Conservation (phyloP, 805 yeast genomes). For the Wickerhamiella domercqiae region DNA sequence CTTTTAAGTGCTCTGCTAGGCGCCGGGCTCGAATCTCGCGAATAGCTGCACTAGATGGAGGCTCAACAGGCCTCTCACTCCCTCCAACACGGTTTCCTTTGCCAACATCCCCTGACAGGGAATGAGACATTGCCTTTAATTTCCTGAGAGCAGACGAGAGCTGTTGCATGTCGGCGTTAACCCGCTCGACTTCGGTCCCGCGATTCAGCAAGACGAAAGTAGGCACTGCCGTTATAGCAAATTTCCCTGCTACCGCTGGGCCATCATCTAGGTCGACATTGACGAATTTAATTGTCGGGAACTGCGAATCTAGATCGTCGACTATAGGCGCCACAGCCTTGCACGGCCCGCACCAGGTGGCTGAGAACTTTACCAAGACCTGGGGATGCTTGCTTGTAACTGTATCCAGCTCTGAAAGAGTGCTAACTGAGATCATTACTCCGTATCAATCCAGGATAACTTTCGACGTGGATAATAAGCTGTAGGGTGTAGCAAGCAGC, state of each 20-base stretch:
- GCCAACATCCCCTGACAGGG: slow-evolving; percentile 6
- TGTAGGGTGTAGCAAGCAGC: slow-evolving; percentile 5
- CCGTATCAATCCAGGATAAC: slow-evolving; percentile 5
- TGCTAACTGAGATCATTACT: too few relatives aligned
- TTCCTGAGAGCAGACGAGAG: slow-evolving; percentile 7
- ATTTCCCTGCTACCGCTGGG: slow-evolving; percentile 50
- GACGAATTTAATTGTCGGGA: slow-evolving; percentile 44
- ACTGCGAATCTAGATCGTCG: slow-evolving; percentile 56
- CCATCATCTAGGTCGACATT: slow-evolving; percentile 85
- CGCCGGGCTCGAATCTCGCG: background rate
- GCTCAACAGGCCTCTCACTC: background rate
- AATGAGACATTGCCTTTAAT: slow-evolving; percentile 3
- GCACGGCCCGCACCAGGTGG: slow-evolving; percentile 97
- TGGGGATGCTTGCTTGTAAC: slow-evolving; percentile 4
- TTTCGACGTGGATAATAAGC: slow-evolving; percentile 3
- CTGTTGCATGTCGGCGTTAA: slow-evolving; percentile 17
- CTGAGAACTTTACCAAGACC: slow-evolving; percentile 67
- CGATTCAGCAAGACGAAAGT: slow-evolving; percentile 59
- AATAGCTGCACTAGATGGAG: background rate
- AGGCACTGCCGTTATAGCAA: slow-evolving; percentile 49
- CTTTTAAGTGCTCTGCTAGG: too few relatives aligned
- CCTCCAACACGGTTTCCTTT: slow-evolving; percentile 11
- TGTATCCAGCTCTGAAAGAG: too few relatives aligned
- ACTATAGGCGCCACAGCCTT: slow-evolving; percentile 88
- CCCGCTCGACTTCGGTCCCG: slow-evolving; percentile 50